phyloP scores from a whole-genome alignment of 805 yeast genomes.

The Sugiyamaella marilandica region DNA sequence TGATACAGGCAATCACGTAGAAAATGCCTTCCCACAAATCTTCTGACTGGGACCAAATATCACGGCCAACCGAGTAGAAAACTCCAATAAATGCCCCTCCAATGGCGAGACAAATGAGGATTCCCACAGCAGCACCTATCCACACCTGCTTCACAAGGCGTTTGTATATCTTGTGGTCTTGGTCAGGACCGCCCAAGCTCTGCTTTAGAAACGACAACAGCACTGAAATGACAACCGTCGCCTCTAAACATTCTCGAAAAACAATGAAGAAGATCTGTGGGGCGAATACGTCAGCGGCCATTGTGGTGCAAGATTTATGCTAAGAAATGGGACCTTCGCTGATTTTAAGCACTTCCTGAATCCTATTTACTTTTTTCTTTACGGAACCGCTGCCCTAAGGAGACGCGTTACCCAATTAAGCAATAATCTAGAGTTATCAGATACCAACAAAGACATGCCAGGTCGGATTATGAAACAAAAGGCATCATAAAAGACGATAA shows the following conservation, averaged over 20 bases:
- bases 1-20: constrained; percentile 78
- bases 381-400: neutral
- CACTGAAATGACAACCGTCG: constrained; percentile 83
- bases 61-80: constrained; percentile 70
- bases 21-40: constrained; percentile 96
- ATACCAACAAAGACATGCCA: no score
- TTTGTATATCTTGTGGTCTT: constrained; percentile 44
- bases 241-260: constrained; percentile 89
- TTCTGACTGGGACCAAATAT: constrained; percentile 84
- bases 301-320: constrained; percentile 15
- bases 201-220: constrained; percentile 84
- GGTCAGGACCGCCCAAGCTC: constrained; percentile 54
- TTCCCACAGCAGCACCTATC: constrained; percentile 70
- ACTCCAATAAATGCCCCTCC: constrained; percentile 94
- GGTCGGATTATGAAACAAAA: no score
- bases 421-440: no score
- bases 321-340: neutral
- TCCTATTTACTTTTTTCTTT: neutral
- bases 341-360: neutral
- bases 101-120: constrained; percentile 68
- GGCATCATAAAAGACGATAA: no score
- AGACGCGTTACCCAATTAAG: no score
- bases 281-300: constrained; percentile 52
- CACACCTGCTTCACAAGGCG: constrained; percentile 71
- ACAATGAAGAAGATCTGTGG: constrained; percentile 73